These are phyloP conservation scores for Chrysoporthe puriensis DNA, from an alignment of 2,329 filamentous ascomycete genomes.

Conservation along the genomic window DNA sequence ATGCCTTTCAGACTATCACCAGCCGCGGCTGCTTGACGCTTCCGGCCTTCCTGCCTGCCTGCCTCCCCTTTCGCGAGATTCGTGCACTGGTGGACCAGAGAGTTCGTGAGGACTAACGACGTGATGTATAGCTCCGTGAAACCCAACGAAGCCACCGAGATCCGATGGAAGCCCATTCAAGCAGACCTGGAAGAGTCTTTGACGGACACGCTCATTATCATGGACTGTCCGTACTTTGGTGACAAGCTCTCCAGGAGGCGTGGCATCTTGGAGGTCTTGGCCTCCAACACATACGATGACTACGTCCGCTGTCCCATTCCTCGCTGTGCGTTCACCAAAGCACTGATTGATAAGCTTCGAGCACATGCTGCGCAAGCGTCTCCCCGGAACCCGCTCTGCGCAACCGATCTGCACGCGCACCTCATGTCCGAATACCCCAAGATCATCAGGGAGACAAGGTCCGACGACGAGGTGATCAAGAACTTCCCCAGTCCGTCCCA, in stretches of 20 bases:
- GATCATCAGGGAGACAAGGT: conserved; percentile 53
- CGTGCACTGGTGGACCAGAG: not conserved
- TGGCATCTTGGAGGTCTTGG: conserved; percentile 60
- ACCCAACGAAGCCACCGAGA: conserved; percentile 48
- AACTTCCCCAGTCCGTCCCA: conserved; percentile 59
- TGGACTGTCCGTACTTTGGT: conserved; percentile 63
- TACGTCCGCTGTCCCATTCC: conserved; percentile 49
- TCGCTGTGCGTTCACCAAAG: conserved; percentile 56
- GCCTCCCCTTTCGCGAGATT: too few relatives aligned
- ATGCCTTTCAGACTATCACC: conserved; percentile 3
- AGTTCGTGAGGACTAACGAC: conserved; percentile 4
- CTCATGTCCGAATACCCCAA: conserved; percentile 56
- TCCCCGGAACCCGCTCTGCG: conserved; percentile 45
- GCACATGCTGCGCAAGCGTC: conserved; percentile 50
- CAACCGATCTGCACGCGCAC: conserved; percentile 56
- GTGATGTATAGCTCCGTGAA: conserved; percentile 49
- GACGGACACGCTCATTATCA: conserved; percentile 60
- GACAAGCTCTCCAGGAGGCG: conserved; percentile 53
- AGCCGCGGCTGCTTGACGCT: not conserved
- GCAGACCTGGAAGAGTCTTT: conserved; percentile 59
- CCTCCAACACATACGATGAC: conserved; percentile 58
- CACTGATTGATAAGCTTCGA: conserved; percentile 54
- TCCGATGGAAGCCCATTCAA: conserved; percentile 61
- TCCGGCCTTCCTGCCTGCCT: too few relatives aligned
- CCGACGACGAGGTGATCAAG: conserved; percentile 51